These are phyloP conservation scores for Solanum chacoense DNA, from an alignment of 305 asterid species.

Conservation along the genomic window DNA sequence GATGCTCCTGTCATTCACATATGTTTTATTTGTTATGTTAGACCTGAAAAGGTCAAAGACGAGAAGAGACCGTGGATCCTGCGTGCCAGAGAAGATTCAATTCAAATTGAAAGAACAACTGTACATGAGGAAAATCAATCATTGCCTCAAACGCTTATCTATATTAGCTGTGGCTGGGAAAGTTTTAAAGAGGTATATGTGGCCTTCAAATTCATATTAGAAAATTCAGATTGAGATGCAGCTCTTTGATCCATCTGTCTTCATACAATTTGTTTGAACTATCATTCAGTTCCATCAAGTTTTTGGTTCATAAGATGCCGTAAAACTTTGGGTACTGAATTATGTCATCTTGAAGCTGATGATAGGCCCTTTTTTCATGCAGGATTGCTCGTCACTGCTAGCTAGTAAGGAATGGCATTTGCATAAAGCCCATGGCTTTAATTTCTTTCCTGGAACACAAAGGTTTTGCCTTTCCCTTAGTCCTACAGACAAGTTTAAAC, in stretches of 20 bases:
- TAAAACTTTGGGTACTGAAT: neutral
- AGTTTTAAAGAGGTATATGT: constrained; percentile 67
- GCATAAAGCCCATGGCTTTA: constrained; percentile 78
- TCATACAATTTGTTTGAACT: neutral
- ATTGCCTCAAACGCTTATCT: constrained; percentile 70
- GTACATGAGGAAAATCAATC: constrained; percentile 36
- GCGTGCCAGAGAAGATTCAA: constrained; percentile 66
- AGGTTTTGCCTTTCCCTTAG: constrained; percentile 27
- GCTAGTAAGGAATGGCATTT: constrained; percentile 63
- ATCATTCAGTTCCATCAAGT: neutral
- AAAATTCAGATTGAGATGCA: neutral
- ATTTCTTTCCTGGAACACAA: constrained; percentile 85
- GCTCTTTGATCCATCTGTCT: neutral
- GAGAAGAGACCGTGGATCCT: constrained; percentile 91
- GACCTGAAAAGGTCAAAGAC: constrained; percentile 30
- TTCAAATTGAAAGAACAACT: constrained; percentile 25
- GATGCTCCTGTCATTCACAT: constrained; percentile 3
- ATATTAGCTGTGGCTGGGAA: constrained; percentile 94
- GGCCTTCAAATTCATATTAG: neutral
- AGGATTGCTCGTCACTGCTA: constrained; percentile 74
- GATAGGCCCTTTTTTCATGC: constrained; percentile 11
- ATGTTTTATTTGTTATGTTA: constrained; percentile 15
- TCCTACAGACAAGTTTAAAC: neutral
- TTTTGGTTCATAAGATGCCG: neutral
- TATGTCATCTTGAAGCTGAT: constrained; percentile 2